These are phyloP conservation scores for Cadophora luteo-olivacea DNA, from an alignment of 2,329 filamentous ascomycete genomes.

Conservation along the genomic window DNA sequence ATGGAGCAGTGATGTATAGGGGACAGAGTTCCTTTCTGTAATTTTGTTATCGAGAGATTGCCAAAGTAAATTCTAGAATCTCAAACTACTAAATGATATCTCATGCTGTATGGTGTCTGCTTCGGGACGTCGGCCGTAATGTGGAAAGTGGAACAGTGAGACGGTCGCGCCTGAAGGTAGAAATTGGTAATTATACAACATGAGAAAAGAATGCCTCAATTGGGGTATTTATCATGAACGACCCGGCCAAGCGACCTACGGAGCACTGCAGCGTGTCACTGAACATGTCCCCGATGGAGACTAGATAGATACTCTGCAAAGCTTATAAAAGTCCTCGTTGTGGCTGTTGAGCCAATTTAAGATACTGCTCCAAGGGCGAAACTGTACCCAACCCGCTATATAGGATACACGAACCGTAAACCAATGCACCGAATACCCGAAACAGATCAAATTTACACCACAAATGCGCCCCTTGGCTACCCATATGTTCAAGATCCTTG, in stretches of 20 bases:
- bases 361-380: slow-evolving; percentile 3
- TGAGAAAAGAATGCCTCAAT: neutral
- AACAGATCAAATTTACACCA: slow-evolving; percentile 11
- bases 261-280: neutral
- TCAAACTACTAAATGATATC: neutral
- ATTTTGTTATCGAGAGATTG: neutral
- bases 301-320: neutral
- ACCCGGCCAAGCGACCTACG: neutral
- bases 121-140: neutral
- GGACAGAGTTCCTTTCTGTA: no score
- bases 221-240: neutral
- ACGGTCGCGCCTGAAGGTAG: neutral
- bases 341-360: neutral
- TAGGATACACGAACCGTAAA: slow-evolving; percentile 12
- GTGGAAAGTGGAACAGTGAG: neutral
- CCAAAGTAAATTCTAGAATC: neutral
- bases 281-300: neutral
- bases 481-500: slow-evolving; percentile 12
- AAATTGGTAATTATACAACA: neutral
- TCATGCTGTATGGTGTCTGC: neutral
- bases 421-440: slow-evolving; percentile 10
- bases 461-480: neutral
- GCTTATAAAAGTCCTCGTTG: neutral
- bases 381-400: neutral
- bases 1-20: neutral